Conservation (phyloP, 768 basidiomycete genomes). For the Suillus subalutaceus region DNA sequence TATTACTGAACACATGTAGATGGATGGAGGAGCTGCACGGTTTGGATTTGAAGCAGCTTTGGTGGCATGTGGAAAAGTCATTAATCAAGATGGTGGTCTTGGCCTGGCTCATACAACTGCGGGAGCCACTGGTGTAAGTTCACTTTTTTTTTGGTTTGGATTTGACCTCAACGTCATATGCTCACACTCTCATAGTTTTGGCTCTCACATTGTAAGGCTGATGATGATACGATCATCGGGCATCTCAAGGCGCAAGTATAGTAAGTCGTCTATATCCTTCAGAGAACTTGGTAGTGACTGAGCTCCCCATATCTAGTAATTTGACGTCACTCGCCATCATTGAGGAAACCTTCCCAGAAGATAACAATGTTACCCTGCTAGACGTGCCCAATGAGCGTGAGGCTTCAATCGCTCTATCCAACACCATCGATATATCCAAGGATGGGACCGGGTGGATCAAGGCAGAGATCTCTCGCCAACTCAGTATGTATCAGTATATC, state of each 20-base stretch:
- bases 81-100: neutral
- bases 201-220: neutral
- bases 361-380: neutral
- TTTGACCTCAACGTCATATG: neutral
- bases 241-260: slow-evolving; percentile 11
- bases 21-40: neutral
- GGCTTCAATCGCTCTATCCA: neutral
- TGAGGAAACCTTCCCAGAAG: neutral
- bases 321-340: no score
- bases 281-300: neutral
- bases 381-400: neutral
- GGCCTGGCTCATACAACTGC: neutral
- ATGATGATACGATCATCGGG: neutral
- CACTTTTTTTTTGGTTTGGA: neutral
- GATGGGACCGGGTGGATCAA: neutral
- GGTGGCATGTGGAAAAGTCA: neutral
- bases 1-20: neutral
- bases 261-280: neutral
- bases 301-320: neutral
- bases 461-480: neutral
- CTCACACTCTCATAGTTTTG: neutral
- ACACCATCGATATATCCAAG: neutral
- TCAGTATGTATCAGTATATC: neutral
- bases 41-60: neutral
- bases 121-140: neutral